These are phyloP conservation scores for Chlamydomonas urium DNA, from an alignment of 139 green algal genomes.

Conservation along the genomic window DNA sequence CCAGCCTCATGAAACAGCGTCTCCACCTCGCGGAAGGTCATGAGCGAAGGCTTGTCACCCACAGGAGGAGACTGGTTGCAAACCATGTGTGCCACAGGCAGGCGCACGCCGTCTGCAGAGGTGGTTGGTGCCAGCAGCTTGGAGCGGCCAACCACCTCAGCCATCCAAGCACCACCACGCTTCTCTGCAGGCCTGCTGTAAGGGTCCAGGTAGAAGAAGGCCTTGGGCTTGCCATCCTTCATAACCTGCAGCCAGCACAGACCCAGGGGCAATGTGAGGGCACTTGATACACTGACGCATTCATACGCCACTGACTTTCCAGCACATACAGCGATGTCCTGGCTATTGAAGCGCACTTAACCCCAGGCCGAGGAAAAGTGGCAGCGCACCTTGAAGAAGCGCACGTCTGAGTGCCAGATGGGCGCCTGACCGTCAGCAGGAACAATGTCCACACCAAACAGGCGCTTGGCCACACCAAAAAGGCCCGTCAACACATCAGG, in stretches of 20 bases:
- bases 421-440: conserved; percentile 77
- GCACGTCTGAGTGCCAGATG: conserved; percentile 86
- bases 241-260: too few species aligned
- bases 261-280: too few species aligned
- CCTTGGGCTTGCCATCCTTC: conserved; percentile 59
- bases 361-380: too few species aligned
- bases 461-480: conserved; percentile 72
- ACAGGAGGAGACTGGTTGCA: conserved; percentile 86
- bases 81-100: conserved; percentile 96
- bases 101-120: conserved; percentile 63
- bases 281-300: too few species aligned
- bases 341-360: too few species aligned
- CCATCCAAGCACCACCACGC: conserved; percentile 94
- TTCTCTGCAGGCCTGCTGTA: conserved; percentile 93
- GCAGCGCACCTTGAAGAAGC: conserved; percentile 77
- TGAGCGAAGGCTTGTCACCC: conserved; percentile 83
- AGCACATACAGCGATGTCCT: too few species aligned
- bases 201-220: conserved; percentile 95
- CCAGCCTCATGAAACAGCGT: conserved; percentile 61
- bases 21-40: conserved; percentile 96
- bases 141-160: conserved; percentile 71
- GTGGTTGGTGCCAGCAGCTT: conserved; percentile 42
- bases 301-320: too few species aligned
- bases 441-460: conserved; percentile 87
- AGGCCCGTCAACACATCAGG: conserved; percentile 86